These are phyloP conservation scores for Umbelopsis vinacea DNA, from an alignment of 192 early-diverging fungal genomes.

Conservation along the genomic window DNA sequence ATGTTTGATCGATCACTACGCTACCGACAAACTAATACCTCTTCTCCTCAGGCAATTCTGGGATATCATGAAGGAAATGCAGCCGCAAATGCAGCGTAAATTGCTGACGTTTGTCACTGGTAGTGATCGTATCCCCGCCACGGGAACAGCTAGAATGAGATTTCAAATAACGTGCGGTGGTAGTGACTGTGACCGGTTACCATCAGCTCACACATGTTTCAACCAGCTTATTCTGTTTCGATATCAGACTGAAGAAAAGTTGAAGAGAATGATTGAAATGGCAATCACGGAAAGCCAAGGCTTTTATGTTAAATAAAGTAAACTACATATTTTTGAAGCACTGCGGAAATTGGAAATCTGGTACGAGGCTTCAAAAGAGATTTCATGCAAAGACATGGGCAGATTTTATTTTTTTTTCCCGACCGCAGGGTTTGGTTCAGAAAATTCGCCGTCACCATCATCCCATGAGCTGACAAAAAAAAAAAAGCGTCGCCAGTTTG, in stretches of 20 bases:
- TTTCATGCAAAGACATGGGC: neutral
- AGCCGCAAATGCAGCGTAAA: conserved; percentile 65
- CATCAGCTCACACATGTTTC: conserved; percentile 94
- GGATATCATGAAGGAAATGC: conserved; percentile 74
- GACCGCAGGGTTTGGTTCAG: neutral
- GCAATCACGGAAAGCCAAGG: conserved; percentile 84
- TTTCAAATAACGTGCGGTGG: conserved; percentile 78
- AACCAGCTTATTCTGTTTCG: conserved; percentile 87
- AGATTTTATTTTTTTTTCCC: neutral
- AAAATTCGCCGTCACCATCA: conserved; percentile 14
- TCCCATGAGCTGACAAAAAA: too few relatives aligned
- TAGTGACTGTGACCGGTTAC: conserved; percentile 62
- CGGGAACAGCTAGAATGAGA: conserved; percentile 67
- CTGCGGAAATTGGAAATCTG: neutral
- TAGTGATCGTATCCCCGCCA: conserved; percentile 88
- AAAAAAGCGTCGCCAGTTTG: neutral
- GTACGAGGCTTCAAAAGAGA: neutral
- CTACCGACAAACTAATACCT: neutral
- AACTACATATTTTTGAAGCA: neutral
- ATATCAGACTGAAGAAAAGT: conserved; percentile 70
- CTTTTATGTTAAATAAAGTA: conserved; percentile 68
- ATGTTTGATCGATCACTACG: neutral
- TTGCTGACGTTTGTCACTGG: conserved; percentile 91
- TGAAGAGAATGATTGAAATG: conserved; percentile 66
- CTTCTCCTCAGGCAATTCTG: conserved; percentile 64